A percentile compares a stretch with the other conserved stretches of the same genome.
phyloP scores from a whole-genome alignment of 1,139 yeast genomes.

The Casaregolazyma lundiana region DNA sequence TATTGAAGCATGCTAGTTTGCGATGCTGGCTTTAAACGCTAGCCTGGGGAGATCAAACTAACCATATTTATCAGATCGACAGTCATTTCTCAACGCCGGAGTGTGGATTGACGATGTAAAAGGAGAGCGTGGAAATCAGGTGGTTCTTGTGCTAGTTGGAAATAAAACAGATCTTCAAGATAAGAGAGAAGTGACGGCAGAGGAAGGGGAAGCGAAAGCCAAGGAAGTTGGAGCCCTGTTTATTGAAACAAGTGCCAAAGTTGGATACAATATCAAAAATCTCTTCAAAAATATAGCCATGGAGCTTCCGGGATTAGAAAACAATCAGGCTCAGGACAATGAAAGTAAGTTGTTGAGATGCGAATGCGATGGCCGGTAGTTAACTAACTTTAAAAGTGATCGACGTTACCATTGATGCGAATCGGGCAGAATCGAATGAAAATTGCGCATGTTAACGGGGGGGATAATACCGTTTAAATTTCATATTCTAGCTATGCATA shows the following conservation, averaged over 20 bases:
- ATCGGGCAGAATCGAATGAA: constrained; percentile 17
- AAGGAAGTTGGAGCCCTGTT: constrained; percentile 74
- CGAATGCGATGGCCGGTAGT: not conserved
- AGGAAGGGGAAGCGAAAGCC: constrained; percentile 75
- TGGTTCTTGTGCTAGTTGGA: constrained; percentile 70
- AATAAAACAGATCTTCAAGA: constrained; percentile 64
- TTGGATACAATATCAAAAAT: constrained; percentile 87
- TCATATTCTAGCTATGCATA: constrained; percentile 1
- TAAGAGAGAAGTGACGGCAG: constrained; percentile 73
- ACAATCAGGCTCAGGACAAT: constrained; percentile 26
- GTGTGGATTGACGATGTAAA: constrained; percentile 85
- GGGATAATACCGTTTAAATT: not conserved
- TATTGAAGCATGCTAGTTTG: constrained; percentile 8
- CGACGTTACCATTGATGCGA: constrained; percentile 51
- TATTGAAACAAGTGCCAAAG: constrained; percentile 92
- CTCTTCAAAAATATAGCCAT: constrained; percentile 88
- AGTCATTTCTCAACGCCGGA: constrained; percentile 68
- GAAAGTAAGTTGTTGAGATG: constrained; percentile 28
- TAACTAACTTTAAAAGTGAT: constrained; percentile 39
- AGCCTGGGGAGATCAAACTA: constrained; percentile 1
- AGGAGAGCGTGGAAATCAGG: constrained; percentile 68
- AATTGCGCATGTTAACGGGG: constrained; percentile 24
- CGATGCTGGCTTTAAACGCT: not conserved
- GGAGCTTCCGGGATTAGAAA: constrained; percentile 80
- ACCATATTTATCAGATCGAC: constrained; percentile 33